These are phyloP conservation scores for Periglandula ipomoeae DNA, from an alignment of 2,329 filamentous ascomycete genomes.

Conservation along the genomic window DNA sequence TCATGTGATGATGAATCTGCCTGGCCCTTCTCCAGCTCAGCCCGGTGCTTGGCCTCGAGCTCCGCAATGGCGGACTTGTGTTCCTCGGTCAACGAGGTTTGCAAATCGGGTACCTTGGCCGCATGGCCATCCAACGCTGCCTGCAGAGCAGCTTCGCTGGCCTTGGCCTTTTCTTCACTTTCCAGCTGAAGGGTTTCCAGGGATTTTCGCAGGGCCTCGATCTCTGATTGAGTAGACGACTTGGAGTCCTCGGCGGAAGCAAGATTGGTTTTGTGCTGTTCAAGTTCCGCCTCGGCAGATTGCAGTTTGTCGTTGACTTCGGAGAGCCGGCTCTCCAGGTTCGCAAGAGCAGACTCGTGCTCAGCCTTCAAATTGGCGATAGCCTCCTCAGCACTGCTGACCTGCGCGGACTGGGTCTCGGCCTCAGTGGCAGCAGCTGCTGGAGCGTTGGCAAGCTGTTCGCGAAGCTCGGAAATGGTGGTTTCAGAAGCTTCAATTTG, in stretches of 20 bases:
- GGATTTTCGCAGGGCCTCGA: slow-evolving; percentile 39
- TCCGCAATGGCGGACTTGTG: slow-evolving; percentile 38
- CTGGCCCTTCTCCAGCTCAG: slow-evolving; percentile 38
- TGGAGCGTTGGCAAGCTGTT: slow-evolving; percentile 36
- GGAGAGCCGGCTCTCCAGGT: slow-evolving; percentile 36
- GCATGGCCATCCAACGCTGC: slow-evolving; percentile 38
- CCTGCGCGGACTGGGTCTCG: slow-evolving; percentile 32
- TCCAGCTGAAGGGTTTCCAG: slow-evolving; percentile 33
- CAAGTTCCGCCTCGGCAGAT: slow-evolving; percentile 40
- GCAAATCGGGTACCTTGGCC: slow-evolving; percentile 40
- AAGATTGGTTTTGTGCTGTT: slow-evolving; percentile 39
- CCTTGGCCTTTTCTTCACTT: slow-evolving; percentile 24
- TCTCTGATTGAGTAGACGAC: slow-evolving; percentile 38
- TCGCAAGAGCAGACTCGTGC: slow-evolving; percentile 38
- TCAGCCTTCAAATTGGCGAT: slow-evolving; percentile 40
- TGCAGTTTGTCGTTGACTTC: slow-evolving; percentile 42
- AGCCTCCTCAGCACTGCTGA: slow-evolving; percentile 26
- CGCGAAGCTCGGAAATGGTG: slow-evolving; percentile 44
- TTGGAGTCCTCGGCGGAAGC: slow-evolving; percentile 39
- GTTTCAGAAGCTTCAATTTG: slow-evolving; percentile 47
- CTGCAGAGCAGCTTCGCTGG: slow-evolving; percentile 23
- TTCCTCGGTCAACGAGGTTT: slow-evolving; percentile 38
- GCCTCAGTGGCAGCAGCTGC: slow-evolving; percentile 25
- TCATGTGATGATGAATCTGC: slow-evolving; percentile 37
- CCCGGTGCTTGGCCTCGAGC: slow-evolving; percentile 44